Evolutionary conservation across 768 basidiomycete species (phyloP), one percentile per base, ranked within the genome.

Genomic region (Mrakia blollopis): DNA sequence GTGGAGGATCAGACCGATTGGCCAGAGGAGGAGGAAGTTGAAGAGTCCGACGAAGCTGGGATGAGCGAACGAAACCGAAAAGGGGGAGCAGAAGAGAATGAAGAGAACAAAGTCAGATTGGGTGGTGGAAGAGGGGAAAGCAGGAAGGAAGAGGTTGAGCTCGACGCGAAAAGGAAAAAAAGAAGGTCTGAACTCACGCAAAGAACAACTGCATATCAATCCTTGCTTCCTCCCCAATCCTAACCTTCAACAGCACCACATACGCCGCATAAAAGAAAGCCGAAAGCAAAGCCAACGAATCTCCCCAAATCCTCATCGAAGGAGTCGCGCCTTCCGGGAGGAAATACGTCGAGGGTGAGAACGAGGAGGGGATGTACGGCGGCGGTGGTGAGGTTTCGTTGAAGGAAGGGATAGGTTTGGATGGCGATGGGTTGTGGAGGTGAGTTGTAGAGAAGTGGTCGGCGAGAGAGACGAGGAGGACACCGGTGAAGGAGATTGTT

Each of bases 221-320:
- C 73, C 93, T 87, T 7, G 91, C 91, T 81, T 95, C 93, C 50
- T 87, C 87, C 62, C 87, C 88, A 72, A 97, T 91, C 75, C 89
- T 89, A 63, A 94, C 91, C 84, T 98, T 98, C 81, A 98, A 87
- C 69, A 96, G 86, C 79, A 91, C 90, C 62, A 94, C 90, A 83
- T 98, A 98, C 65, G 91, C 83, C 0, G 94, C 91, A 82, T 97
- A 98, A 82, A 91, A 91, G 8, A 93, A 79, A 1, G 95, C 94
- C 9, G 92, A 92, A n/a, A 93, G 81, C 41, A 98, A 85, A 0
- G 95, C 94, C 7, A 98, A 87, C 52, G 86, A 80, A 82, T 99
- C 96, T 35, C 97, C 97, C 5, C 44, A 68, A 39, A 75, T 68
- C 18, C 71, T 23, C 25, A 54, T 28, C 0, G 35, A 37, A 3